phyloP scores from a whole-genome alignment of 805 yeast species.

The Ogataea neopini region DNA sequence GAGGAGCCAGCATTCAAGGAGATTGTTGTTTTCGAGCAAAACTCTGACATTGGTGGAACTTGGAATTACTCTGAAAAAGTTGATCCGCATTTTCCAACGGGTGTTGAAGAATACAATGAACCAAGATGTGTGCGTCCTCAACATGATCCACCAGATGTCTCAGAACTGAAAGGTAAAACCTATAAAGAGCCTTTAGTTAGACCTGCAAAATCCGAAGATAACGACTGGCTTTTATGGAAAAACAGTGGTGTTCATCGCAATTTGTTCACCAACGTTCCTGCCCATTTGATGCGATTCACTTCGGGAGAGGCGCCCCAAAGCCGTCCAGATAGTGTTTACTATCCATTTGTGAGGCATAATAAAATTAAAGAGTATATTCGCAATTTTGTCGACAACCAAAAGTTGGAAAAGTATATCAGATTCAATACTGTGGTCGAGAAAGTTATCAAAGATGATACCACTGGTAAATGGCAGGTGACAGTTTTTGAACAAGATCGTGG shows the following conservation, averaged over 20 bases:
- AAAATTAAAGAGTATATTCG: constrained; percentile 18
- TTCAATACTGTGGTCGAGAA: constrained; percentile 48
- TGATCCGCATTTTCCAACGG: constrained; percentile 25
- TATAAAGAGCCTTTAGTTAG: constrained; percentile 33
- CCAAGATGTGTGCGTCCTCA: constrained; percentile 19
- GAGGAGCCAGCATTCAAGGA: constrained; percentile 32
- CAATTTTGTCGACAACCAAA: constrained; percentile 27
- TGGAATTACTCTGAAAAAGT: constrained; percentile 31
- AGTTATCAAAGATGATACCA: constrained; percentile 21
- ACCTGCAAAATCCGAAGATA: constrained; percentile 11
- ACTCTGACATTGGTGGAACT: constrained; percentile 38
- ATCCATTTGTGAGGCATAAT: constrained; percentile 19
- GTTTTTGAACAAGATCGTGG: constrained; percentile 17
- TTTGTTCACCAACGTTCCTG: constrained; percentile 69
- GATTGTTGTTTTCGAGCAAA: constrained; percentile 41
- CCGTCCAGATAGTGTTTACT: constrained; percentile 25
- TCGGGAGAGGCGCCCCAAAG: constrained; percentile 27
- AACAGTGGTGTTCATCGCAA: constrained; percentile 58
- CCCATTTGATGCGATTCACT: constrained; percentile 63
- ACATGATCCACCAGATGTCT: constrained; percentile 20
- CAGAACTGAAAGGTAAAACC: constrained; percentile 17
- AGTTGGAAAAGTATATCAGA: constrained; percentile 39
- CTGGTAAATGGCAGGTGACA: constrained; percentile 36
- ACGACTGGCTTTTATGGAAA: constrained; percentile 31
- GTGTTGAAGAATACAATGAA: constrained; percentile 5